These are phyloP conservation scores for Parmelia sp. DNA, from an alignment of 495 filamentous ascomycete genomes.

Conservation along the genomic window DNA sequence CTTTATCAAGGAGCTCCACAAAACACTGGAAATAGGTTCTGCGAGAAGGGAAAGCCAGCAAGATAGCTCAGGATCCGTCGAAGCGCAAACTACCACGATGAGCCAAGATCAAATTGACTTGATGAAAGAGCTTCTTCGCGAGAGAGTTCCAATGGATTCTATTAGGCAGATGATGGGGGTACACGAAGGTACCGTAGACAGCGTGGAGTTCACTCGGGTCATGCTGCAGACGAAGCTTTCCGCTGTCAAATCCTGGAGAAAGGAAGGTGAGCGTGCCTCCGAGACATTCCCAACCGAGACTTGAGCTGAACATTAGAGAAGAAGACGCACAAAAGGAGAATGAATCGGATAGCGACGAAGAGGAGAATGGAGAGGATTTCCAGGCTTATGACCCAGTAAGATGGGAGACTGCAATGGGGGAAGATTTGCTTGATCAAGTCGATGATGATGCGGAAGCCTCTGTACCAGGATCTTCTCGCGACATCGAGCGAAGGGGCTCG, in stretches of 20 bases:
- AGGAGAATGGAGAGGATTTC: background rate
- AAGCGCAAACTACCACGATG: background rate
- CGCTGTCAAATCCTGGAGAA: background rate
- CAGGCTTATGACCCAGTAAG: background rate
- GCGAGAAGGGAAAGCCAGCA: background rate
- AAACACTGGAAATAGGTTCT: background rate
- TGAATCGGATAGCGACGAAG: background rate
- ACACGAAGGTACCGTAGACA: background rate
- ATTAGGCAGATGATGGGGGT: background rate
- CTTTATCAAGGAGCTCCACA: background rate
- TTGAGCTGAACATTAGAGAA: background rate
- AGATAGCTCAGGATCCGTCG: background rate
- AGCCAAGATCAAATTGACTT: background rate
- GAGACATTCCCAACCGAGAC: background rate
- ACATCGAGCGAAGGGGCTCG: too few relatives aligned
- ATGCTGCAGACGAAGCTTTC: background rate
- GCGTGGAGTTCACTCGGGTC: background rate
- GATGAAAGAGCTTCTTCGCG: background rate
- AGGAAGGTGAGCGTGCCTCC: background rate
- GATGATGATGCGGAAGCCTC: too few relatives aligned
- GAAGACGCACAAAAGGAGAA: background rate
- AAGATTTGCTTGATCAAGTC: background rate
- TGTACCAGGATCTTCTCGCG: too few relatives aligned
- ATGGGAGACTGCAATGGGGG: background rate
- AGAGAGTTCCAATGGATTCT: background rate